phyloP scores from a whole-genome alignment of 2,329 filamentous ascomycete species.

The Cladosporium oxysporum region DNA sequence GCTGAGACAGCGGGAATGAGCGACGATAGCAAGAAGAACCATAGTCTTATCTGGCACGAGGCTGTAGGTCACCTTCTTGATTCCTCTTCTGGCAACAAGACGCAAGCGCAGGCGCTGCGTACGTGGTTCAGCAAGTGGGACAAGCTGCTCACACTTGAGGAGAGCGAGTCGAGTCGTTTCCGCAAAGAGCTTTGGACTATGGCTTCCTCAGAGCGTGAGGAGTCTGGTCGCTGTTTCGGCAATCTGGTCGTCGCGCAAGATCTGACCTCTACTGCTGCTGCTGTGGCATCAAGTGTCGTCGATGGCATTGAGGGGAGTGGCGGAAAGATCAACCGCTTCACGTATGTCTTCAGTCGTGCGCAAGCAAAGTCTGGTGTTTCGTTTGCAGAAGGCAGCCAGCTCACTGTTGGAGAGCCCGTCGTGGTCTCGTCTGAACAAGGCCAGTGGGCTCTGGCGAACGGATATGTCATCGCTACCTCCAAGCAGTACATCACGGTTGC shows the following conservation, averaged over 20 bases:
- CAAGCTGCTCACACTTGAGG: conserved; percentile 86
- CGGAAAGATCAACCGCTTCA: conserved; percentile 86
- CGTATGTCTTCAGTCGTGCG: conserved; percentile 77
- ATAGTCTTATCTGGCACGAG: conserved; percentile 64
- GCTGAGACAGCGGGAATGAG: conserved; percentile 79
- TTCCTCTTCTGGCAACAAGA: conserved; percentile 39
- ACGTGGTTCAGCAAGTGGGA: conserved; percentile 97
- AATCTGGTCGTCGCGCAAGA: conserved; percentile 73
- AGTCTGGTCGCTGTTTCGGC: conserved; percentile 84
- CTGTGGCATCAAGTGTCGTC: conserved; percentile 24
- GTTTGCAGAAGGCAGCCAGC: conserved; percentile 81
- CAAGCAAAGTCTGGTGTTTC: conserved; percentile 61
- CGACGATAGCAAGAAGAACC: conserved; percentile 54
- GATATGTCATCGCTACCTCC: conserved; percentile 78
- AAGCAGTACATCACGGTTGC: conserved; percentile 79
- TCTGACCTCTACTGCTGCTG: conserved; percentile 26
- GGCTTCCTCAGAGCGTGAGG: conserved; percentile 84
- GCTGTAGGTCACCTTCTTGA: conserved; percentile 54
- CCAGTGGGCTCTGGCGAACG: conserved; percentile 91
- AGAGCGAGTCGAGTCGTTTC: conserved; percentile 83
- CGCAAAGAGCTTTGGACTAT: conserved; percentile 95
- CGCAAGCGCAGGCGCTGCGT: conserved; percentile 65
- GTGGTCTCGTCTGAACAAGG: conserved; percentile 96
- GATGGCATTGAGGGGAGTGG: conserved; percentile 43
- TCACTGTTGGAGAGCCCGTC: conserved; percentile 83